A percentile compares a stretch with the other conserved stretches of the same genome.
Evolutionary conservation across 305 asterid genomes (phyloP).

Genomic region (Solanum chacoense): DNA sequence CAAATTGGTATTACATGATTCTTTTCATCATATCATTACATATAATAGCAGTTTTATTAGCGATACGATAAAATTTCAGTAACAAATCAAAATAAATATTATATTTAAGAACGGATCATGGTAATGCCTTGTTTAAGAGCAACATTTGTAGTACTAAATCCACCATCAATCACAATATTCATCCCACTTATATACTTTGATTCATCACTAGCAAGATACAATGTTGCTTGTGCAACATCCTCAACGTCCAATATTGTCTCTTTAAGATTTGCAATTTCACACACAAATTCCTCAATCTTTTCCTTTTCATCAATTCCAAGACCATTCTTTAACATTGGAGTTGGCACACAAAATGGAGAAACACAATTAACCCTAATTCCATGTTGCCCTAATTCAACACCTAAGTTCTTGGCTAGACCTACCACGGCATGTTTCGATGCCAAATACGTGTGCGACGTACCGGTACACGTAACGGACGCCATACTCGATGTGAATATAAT

Average conservation of each 20-base stretch:
- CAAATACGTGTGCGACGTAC: slow-evolving; percentile 9
- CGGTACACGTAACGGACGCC: slow-evolving; percentile 14
- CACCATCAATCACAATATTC: slow-evolving; percentile 48
- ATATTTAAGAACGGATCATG: neutral
- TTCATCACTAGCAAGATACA: slow-evolving; percentile 36
- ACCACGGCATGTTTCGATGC: slow-evolving; percentile 24
- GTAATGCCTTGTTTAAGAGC: neutral
- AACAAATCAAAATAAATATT: neutral
- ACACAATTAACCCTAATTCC: slow-evolving; percentile 28
- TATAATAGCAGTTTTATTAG: neutral
- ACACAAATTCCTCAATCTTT: slow-evolving; percentile 6
- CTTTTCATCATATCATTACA: neutral
- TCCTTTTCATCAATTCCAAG: slow-evolving; percentile 10
- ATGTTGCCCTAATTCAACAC: slow-evolving; percentile 20
- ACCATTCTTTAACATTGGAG: slow-evolving; percentile 9
- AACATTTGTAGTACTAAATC: slow-evolving; percentile 26
- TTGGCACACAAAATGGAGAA: slow-evolving; percentile 21
- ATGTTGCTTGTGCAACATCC: slow-evolving; percentile 37
- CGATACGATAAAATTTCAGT: neutral
- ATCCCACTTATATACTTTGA: slow-evolving; percentile 37
- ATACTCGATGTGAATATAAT: slow-evolving; percentile 50
- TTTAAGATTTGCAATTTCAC: slow-evolving; percentile 18
- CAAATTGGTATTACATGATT: neutral
- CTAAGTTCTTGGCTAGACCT: slow-evolving; percentile 17
- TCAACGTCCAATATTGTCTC: slow-evolving; percentile 9